Conservation (phyloP, 345 rosid genomes). For the Syzygium aqueum region DNA sequence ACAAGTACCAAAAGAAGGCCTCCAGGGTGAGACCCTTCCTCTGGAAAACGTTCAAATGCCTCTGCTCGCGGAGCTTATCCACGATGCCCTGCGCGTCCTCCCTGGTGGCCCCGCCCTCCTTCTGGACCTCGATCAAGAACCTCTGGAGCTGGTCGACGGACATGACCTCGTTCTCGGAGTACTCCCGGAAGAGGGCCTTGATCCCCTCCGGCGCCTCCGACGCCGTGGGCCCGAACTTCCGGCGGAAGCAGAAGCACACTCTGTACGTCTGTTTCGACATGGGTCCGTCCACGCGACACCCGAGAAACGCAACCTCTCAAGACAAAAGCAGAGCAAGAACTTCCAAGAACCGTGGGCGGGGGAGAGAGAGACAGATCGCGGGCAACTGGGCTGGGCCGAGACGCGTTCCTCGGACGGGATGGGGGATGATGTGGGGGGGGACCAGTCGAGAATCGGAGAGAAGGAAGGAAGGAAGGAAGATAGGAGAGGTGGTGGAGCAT, state of each 20-base stretch:
- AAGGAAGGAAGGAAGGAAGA: not conserved
- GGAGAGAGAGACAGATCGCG: not conserved
- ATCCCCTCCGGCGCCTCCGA: constrained; percentile 37
- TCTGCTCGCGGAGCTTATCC: constrained; percentile 21
- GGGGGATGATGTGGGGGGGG: not conserved
- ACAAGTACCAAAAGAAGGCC: constrained; percentile 42
- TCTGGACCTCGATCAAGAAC: constrained; percentile 38
- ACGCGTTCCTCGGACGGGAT: not conserved
- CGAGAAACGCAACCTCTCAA: not conserved
- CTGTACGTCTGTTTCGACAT: constrained; percentile 26
- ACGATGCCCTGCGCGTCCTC: constrained; percentile 44
- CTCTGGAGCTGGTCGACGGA: constrained; percentile 22
- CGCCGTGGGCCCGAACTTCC: constrained; percentile 30
- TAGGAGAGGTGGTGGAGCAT: not conserved
- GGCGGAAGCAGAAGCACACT: constrained; percentile 48
- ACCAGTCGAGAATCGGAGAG: not conserved
- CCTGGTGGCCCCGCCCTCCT: constrained; percentile 18
- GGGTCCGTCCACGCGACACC: not conserved
- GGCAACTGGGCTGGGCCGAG: not conserved
- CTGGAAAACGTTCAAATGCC: constrained; percentile 40
- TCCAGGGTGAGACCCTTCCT: constrained; percentile 39
- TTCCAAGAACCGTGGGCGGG: not conserved
- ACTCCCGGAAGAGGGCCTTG: constrained; percentile 15
- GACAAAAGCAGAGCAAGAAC: not conserved
- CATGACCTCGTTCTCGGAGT: constrained; percentile 36